Evolutionary conservation across 169 alveolate genomes (phyloP), one percentile per base, ranked within the genome.

Genomic region (Cryptosporidium baileyi): DNA sequence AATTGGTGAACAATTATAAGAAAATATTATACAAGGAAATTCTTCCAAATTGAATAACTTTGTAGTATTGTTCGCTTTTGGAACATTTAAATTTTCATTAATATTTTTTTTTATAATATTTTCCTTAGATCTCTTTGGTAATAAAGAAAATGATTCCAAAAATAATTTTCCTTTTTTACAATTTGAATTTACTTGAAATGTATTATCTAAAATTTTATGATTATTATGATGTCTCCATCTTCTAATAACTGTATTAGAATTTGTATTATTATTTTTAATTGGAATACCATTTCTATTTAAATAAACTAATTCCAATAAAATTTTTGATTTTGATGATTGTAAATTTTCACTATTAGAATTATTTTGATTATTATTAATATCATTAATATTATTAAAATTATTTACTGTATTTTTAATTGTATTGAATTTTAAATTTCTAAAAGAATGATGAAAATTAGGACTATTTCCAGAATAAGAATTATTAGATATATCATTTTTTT

Each of bases 1-100:
- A 32, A 57, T 44, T 17, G 85, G 67, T 9, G 22, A 41, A 28
- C 85, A 74, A 24, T 74, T 74, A 28, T 74, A 45, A 15, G 85
- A 74, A 57, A 74, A 74, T 32, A 74, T 74, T n/a, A 74, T 74
- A 26, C 85, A 74, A 6, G 85, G 85, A 17, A 74, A 74, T 17
- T 74, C 85, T 1, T 74, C 85, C 57, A 74, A 40, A 13, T 36
- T 30, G 38, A 54, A 19, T 13, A 74, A 22, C 57, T 57, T 74
- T 8, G 85, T 24, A 36, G 26, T 36, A 9, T 19, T 2, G 11
- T 15, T 40, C 11, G 62, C 6, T 9, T 24, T 38, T 8, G 38
- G 17, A 22, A 22, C 15, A 22, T 57, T 61, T 28, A 2, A 8
- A 57, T 19, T 24, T 15, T 38, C 28, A 8, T 26, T 9, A 38